Conservation (phyloP, 352 stramenopile genomes). For the Pythium chondricola region DNA sequence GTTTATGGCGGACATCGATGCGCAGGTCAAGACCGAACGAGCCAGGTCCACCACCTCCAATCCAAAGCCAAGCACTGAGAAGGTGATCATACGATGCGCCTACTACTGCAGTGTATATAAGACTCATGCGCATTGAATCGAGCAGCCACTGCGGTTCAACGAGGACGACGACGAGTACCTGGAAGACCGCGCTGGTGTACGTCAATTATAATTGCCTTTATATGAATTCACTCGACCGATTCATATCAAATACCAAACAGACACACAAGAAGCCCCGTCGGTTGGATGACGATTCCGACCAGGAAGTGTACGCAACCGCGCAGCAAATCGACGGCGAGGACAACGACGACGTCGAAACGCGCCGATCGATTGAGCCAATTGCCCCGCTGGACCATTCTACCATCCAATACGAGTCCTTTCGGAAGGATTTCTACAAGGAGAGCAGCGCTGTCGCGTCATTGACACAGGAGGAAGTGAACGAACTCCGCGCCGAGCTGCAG, state of each 20-base stretch:
- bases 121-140: background rate
- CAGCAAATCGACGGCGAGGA: slow-evolving; percentile 34
- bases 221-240: too few relatives aligned
- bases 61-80: background rate
- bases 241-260: slow-evolving; percentile 18
- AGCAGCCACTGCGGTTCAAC: slow-evolving; percentile 15
- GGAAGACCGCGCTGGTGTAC: slow-evolving; percentile 26
- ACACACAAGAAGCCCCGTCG: slow-evolving; percentile 29
- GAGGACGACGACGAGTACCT: slow-evolving; percentile 26
- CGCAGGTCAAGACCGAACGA: slow-evolving; percentile 54
- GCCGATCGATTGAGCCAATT: slow-evolving; percentile 73
- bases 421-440: slow-evolving; percentile 66
- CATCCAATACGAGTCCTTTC: slow-evolving; percentile 79
- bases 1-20: slow-evolving; percentile 80
- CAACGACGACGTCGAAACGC: slow-evolving; percentile 21
- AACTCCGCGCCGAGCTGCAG: slow-evolving; percentile 37
- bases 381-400: slow-evolving; percentile 56
- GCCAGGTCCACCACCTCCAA: slow-evolving; percentile 10
- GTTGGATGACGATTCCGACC: slow-evolving; percentile 43
- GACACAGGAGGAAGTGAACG: slow-evolving; percentile 27
- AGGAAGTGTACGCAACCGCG: slow-evolving; percentile 69
- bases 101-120: background rate
- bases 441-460: slow-evolving; percentile 37
- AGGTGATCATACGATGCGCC: background rate
- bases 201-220: background rate